Evolutionary conservation across 108 stramenopile genomes (phyloP), one percentile per base, ranked within the genome.

Genomic region (Phaeodactylum tricornutum): DNA sequence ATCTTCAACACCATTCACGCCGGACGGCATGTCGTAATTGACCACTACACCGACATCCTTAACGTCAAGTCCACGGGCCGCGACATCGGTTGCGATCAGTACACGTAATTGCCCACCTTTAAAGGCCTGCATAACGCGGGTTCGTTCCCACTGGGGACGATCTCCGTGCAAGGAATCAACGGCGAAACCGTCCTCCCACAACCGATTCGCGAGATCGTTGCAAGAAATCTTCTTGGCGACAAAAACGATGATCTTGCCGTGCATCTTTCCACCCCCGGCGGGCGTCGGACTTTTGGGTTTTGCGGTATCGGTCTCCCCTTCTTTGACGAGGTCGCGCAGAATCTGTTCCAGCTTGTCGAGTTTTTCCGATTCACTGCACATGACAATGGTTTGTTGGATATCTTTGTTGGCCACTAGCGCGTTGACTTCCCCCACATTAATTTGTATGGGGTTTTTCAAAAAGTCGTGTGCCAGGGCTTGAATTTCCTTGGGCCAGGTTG

Each of bases 401-500:
- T 92, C 84, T 72, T 98, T 98, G 71, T 96, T 92, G 50, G 85
- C 91, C 47, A 82, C 71, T 39, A 98, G 69, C 6, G 69, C 81
- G 59, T 77, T 87, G 31, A 94, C 87, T 59, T 84, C 81, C 35
- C 96, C 87, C 5, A 96, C 98, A 61, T 97, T 92, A 49, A 99
- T 90, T 66, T 92, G 92, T 43, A 87, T 80, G 28, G 99, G 99
- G 67, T 96, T 82, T 29, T 55, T 71, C 29, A 99, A 69, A 59
- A 98, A 99, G 53, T 98, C 98, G 36, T 71, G 67, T 14, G 96
- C 96, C 29, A 99, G 71, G 19, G 74, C 72, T 72, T 98, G 98
- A 34, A 99, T 98, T 53, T 99, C 96, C 24, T 82, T 71, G 5
- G 98, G 98, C 86, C 97, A 98, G 9, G 98, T 99, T 0, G 98